phyloP scores from a whole-genome alignment of 2,329 filamentous ascomycete genomes.

The Aspergillus spinulosporus region DNA sequence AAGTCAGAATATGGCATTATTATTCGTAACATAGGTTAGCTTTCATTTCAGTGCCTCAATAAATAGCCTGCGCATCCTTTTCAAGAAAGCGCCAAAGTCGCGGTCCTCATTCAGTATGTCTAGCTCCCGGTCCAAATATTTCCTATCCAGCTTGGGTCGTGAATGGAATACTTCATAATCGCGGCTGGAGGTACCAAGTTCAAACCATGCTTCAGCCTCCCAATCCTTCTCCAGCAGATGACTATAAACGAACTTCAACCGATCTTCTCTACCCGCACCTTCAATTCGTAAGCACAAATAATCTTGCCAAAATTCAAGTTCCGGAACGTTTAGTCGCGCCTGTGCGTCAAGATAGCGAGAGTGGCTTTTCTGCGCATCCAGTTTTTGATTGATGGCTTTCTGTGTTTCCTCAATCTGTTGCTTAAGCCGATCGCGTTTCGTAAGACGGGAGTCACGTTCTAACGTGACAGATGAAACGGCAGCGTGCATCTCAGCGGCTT shows the following conservation, averaged over 20 bases:
- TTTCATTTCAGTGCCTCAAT: constrained; percentile 53
- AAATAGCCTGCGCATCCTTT: constrained; percentile 63
- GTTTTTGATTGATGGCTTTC: constrained; percentile 46
- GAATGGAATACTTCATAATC: constrained; percentile 85
- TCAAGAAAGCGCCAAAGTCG: constrained; percentile 61
- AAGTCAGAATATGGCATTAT: too few species aligned
- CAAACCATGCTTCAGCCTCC: constrained; percentile 90
- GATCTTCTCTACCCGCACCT: constrained; percentile 78
- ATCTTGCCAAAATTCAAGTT: constrained; percentile 93
- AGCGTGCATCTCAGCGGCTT: constrained; percentile 62
- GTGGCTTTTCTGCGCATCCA: constrained; percentile 49
- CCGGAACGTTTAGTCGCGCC: constrained; percentile 83
- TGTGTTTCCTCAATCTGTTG: constrained; percentile 55
- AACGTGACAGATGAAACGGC: constrained; percentile 58
- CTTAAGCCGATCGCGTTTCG: constrained; percentile 57
- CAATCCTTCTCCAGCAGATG: constrained; percentile 84
- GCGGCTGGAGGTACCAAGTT: constrained; percentile 74
- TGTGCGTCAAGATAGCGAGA: constrained; percentile 77
- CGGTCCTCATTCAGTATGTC: constrained; percentile 61
- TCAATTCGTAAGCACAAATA: constrained; percentile 88
- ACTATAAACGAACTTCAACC: constrained; percentile 85
- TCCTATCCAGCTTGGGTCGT: constrained; percentile 64
- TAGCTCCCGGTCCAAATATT: constrained; percentile 56
- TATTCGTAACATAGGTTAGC: too few species aligned
- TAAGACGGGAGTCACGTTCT: constrained; percentile 57